These are phyloP conservation scores for Alternaria ethzedia DNA, from an alignment of 2,329 filamentous ascomycete species.

Conservation along the genomic window DNA sequence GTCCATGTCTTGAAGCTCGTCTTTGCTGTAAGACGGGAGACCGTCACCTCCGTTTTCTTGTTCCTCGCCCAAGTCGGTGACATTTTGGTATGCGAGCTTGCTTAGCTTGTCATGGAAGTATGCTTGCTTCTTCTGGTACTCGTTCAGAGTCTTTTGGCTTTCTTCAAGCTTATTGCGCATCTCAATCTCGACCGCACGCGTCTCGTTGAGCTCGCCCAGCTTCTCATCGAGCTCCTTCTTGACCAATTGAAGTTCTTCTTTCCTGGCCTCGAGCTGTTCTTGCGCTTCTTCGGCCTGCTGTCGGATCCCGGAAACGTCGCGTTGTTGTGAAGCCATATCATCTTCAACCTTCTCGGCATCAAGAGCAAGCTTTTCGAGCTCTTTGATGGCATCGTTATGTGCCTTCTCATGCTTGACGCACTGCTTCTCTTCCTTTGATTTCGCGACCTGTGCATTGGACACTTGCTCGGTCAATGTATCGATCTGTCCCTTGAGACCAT, in stretches of 20 bases:
- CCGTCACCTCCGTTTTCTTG: conserved; percentile 52
- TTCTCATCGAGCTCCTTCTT: conserved; percentile 90
- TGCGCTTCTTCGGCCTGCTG: conserved; percentile 81
- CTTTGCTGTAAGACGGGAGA: conserved; percentile 79
- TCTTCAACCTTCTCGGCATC: conserved; percentile 81
- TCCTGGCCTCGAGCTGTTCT: conserved; percentile 76
- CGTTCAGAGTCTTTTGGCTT: conserved; percentile 83
- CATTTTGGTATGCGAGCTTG: conserved; percentile 83
- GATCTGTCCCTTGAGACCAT: conserved; percentile 83
- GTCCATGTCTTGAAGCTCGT: conserved; percentile 69
- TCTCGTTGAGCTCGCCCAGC: conserved; percentile 84
- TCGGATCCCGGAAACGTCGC: conserved; percentile 74
- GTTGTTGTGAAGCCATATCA: conserved; percentile 78
- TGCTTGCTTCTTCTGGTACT: conserved; percentile 82
- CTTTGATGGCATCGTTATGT: conserved; percentile 76
- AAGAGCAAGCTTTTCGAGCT: conserved; percentile 72
- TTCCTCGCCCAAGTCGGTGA: conserved; percentile 65
- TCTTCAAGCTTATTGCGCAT: conserved; percentile 99
- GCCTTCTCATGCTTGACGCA: conserved; percentile 86
- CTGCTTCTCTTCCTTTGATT: conserved; percentile 93
- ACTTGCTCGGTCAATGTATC: conserved; percentile 79
- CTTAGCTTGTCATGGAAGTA: conserved; percentile 91
- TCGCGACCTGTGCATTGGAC: conserved; percentile 84
- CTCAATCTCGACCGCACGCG: conserved; percentile 88
- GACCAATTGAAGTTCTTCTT: conserved; percentile 76